Evolutionary conservation across 495 filamentous ascomycete species (phyloP).

Genomic region (Oleoguttula mirabilis): DNA sequence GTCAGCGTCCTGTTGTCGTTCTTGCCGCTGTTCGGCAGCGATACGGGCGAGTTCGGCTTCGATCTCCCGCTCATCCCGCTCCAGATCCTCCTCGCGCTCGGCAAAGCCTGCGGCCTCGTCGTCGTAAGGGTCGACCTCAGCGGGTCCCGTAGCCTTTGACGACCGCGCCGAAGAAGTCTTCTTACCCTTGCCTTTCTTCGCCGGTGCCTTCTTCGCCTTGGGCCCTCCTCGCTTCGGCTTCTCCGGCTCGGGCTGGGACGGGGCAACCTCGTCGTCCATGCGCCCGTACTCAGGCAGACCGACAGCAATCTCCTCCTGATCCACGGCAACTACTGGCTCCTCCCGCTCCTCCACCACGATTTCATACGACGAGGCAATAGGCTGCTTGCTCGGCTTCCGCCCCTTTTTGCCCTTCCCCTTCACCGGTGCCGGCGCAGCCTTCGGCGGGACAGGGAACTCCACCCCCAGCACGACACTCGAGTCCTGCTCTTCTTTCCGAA

Average conservation of each 20-base stretch:
- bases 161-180: conserved; percentile 16
- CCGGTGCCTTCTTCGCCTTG: conserved; percentile 15
- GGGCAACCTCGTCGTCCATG: not conserved
- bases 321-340: not conserved
- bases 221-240: too few species aligned
- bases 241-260: conserved; percentile 4
- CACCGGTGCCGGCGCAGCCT: conserved; percentile 1
- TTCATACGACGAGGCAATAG: not conserved
- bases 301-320: not conserved
- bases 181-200: conserved; percentile 13
- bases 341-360: not conserved
- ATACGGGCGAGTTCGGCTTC: conserved; percentile 19
- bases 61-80: conserved; percentile 17
- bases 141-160: conserved; percentile 12
- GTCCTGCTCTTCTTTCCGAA: conserved; percentile 8
- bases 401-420: conserved; percentile 15
- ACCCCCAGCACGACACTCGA: not conserved
- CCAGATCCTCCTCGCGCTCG: conserved; percentile 16
- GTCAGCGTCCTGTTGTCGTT: not conserved
- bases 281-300: not conserved
- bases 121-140: conserved; percentile 4
- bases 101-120: too few species aligned
- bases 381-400: conserved; percentile 16
- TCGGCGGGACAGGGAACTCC: conserved; percentile 14
- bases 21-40: conserved; percentile 10